A percentile compares a stretch with the other conserved stretches of the same genome.
Evolutionary conservation across 345 rosid species (phyloP).

Genomic region (Limnanthes douglasii): DNA sequence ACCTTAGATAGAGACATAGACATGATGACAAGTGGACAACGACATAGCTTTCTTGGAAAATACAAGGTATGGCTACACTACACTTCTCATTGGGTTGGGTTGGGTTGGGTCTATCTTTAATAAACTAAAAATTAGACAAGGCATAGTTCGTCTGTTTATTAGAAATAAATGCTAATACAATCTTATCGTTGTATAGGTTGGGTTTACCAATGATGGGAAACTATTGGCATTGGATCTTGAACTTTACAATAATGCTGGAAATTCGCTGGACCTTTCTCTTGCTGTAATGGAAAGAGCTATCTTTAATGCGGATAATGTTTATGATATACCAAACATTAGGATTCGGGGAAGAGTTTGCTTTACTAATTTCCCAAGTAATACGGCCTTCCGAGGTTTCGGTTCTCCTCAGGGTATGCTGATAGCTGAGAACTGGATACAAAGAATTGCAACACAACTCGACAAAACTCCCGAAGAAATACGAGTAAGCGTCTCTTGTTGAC

Average conservation of each 20-base stretch:
- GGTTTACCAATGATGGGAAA: constrained; percentile 71
- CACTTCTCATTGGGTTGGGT: no score
- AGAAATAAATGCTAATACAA: not conserved
- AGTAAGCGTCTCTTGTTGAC: no score
- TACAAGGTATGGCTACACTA: constrained; percentile 49
- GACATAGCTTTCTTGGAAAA: constrained; percentile 91
- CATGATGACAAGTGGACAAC: constrained; percentile 91
- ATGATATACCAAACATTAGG: constrained; percentile 80
- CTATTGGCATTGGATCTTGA: constrained; percentile 75
- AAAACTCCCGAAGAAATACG: constrained; percentile 73
- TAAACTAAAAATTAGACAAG: no score
- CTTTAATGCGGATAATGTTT: constrained; percentile 84
- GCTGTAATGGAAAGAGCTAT: constrained; percentile 78
- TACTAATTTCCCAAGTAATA: constrained; percentile 83
- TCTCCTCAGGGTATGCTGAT: constrained; percentile 96
- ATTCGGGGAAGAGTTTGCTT: constrained; percentile 63
- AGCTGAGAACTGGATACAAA: constrained; percentile 87
- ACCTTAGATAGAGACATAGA: constrained; percentile 79
- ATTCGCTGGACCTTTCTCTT: constrained; percentile 71
- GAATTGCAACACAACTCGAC: constrained; percentile 58
- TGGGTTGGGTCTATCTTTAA: no score
- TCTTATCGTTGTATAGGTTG: constrained; percentile 39
- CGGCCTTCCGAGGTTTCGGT: constrained; percentile 96
- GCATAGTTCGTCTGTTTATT: not conserved
- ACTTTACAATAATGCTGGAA: constrained; percentile 87